Evolutionary conservation across 2,329 filamentous ascomycete genomes (phyloP).

Genomic region (Talaromyces sp.): DNA sequence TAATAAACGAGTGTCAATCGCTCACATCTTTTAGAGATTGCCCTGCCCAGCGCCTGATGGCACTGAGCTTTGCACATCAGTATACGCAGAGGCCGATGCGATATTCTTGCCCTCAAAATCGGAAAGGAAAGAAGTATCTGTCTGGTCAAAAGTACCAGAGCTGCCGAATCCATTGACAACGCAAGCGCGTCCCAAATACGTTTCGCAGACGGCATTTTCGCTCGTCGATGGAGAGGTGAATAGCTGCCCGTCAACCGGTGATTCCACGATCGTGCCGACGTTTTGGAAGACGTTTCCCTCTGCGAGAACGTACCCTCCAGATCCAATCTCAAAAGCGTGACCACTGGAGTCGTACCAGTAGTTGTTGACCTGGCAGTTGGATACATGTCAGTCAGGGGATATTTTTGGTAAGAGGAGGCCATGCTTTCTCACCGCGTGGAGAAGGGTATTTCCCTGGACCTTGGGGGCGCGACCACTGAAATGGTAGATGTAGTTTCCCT

Average conservation of each 20-base stretch:
- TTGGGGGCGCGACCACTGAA: conserved; percentile 56
- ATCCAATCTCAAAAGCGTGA: conserved; percentile 24
- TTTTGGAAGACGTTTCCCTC: conserved; percentile 59
- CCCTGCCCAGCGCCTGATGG: conserved; percentile 45
- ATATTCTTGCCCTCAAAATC: conserved; percentile 53
- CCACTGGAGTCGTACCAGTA: conserved; percentile 10
- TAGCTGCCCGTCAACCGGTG: conserved; percentile 33
- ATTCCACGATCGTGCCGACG: conserved; percentile 41
- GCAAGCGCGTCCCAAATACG: conserved; percentile 48
- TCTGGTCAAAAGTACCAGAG: conserved; percentile 30
- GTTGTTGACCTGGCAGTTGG: conserved; percentile 3
- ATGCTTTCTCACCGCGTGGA: conserved; percentile 44
- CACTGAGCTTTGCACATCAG: conserved; percentile 33
- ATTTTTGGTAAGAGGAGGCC: not conserved
- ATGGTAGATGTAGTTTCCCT: conserved; percentile 59
- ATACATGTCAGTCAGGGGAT: not conserved
- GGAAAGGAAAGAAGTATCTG: conserved; percentile 47
- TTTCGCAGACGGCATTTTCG: conserved; percentile 40
- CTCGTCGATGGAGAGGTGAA: conserved; percentile 32
- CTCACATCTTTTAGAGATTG: conserved; percentile 21
- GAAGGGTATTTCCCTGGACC: conserved; percentile 51
- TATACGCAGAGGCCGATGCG: conserved; percentile 40
- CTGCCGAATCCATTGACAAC: conserved; percentile 46
- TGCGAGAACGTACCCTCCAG: conserved; percentile 45
- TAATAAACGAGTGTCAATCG: not conserved